Evolutionary conservation across 1,284 basidiomycete genomes (phyloP).

Genomic region (Xerocomus nothofagi): DNA sequence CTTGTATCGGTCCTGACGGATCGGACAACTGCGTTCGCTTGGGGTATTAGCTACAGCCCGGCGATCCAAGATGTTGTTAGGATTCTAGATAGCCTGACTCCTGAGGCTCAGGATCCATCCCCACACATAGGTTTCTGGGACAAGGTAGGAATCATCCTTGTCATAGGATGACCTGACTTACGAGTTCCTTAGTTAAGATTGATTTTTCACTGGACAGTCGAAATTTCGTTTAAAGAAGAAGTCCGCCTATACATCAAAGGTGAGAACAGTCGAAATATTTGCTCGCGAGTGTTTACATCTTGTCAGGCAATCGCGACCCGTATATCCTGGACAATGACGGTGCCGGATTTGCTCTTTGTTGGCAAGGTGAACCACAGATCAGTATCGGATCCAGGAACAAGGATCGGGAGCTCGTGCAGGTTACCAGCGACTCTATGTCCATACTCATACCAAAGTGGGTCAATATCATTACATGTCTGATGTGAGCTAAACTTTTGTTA

Average conservation of each 20-base stretch:
- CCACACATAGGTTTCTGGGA: constrained; percentile 95
- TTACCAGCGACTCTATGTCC: constrained; percentile 77
- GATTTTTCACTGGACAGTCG: constrained; percentile 83
- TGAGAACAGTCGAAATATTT: constrained; percentile 28
- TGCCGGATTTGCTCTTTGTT: constrained; percentile 88
- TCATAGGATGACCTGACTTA: constrained; percentile 1
- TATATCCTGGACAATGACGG: constrained; percentile 75
- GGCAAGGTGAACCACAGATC: constrained; percentile 77
- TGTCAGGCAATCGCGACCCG: constrained; percentile 80
- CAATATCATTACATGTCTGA: neutral
- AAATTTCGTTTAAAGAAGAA: constrained; percentile 71
- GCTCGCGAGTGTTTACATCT: constrained; percentile 17
- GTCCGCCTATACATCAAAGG: constrained; percentile 88
- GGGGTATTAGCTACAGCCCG: constrained; percentile 89
- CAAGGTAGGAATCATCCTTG: constrained; percentile 47
- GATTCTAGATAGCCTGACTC: constrained; percentile 81
- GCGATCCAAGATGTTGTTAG: constrained; percentile 87
- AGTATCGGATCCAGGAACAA: constrained; percentile 74
- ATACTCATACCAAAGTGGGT: constrained; percentile 81
- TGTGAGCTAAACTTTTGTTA: constrained; percentile 11
- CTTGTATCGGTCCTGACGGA: constrained; percentile 66
- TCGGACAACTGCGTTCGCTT: constrained; percentile 76
- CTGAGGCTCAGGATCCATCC: constrained; percentile 84
- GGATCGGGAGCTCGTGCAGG: constrained; percentile 82
- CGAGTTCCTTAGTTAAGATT: constrained; percentile 63